Base-by-base conservation (phyloP, 2,329 filamentous ascomycete species). In the Cercospora janseana region DNA sequence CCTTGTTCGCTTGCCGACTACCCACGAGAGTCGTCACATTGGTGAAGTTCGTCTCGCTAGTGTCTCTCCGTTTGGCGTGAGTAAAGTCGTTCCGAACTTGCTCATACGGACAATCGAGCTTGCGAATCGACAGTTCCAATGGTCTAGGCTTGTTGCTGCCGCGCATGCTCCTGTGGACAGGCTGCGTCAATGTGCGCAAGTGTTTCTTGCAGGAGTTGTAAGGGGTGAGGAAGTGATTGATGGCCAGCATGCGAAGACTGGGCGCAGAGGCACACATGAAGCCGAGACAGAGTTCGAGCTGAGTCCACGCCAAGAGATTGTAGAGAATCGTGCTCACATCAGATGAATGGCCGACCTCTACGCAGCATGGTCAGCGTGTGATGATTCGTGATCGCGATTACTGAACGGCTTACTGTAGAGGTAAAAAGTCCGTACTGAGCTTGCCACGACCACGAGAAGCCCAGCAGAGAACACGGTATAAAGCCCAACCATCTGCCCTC, bases 191-290 rank as follows among this genome's bases (percentile, higher is more conserved):
- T 31, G 41, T n/a, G 15, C 31, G 27, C 3, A 18, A 32, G 13
- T 23, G 35, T 18, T 35, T 42, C 7, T 13, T 40, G 35, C 41
- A 35, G 9, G 13, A 24, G 28, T 10, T 40, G 13, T 46, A 34
- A 6, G 50, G 50, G 15, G 41, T 34, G 13, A 23, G 41, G 40
- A 56, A 32, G 18, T 51, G 47, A 6, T 23, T 26, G 9, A 49
- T 37, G 38, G 51, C 55, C 41, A 55, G 46, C 9, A 53, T 35
- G 24, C 73, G 71, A 16, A 75, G 60, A 1, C 72, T 69, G 1
- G 72, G 72, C 0, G 68, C 70, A 2, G 64, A 69, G 4, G 71
- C 70, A 46, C 71, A 73, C 18, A 74, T 67, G 6, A 74, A 65
- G n/a, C 64, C 72, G 2, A 75, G 60, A 27, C 71, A 63, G 6